Conservation (phyloP, 2,329 filamentous ascomycete species). For the Ustulina deusta region DNA sequence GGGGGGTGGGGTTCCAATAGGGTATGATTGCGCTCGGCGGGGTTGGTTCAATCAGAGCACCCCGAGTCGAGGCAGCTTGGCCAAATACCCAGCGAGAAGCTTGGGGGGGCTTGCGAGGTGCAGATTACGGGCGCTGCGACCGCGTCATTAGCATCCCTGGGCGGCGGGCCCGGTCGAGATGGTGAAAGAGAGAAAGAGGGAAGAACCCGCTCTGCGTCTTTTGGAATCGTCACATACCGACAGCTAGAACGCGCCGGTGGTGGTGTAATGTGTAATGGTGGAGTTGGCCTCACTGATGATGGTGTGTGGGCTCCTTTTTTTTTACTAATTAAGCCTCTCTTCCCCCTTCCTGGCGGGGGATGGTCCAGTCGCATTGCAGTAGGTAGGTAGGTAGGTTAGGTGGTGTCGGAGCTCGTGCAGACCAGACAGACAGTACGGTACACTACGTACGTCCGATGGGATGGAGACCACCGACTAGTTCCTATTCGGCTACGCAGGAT, state of each 20-base stretch:
- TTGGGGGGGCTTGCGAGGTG: slow-evolving; percentile 20
- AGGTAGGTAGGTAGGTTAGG: too few relatives aligned
- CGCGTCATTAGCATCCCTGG: background rate
- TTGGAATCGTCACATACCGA: background rate
- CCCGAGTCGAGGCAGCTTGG: background rate
- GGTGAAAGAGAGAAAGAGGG: too few relatives aligned
- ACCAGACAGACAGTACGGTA: too few relatives aligned
- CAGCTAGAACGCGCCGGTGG: too few relatives aligned
- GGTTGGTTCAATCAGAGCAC: slow-evolving; percentile 4
- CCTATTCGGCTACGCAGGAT: slow-evolving; percentile 11
- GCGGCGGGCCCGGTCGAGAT: slow-evolving; percentile 3
- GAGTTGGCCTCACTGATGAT: too few relatives aligned
- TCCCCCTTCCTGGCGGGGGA: background rate
- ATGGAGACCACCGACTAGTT: background rate
- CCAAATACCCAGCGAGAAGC: background rate
- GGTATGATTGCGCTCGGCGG: background rate
- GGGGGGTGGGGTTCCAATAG: too few relatives aligned
- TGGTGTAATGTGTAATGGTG: background rate
- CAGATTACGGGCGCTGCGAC: slow-evolving; percentile 4
- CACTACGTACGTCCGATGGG: too few relatives aligned
- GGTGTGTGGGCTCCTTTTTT: too few relatives aligned
- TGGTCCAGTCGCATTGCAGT: background rate
- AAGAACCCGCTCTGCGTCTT: too few relatives aligned
- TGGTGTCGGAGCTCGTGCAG: too few relatives aligned
- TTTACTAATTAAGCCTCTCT: background rate